Evolutionary conservation across 1,139 yeast species (phyloP), one percentile per base, ranked within the genome.

Genomic region (Geotrichum restrictum): DNA sequence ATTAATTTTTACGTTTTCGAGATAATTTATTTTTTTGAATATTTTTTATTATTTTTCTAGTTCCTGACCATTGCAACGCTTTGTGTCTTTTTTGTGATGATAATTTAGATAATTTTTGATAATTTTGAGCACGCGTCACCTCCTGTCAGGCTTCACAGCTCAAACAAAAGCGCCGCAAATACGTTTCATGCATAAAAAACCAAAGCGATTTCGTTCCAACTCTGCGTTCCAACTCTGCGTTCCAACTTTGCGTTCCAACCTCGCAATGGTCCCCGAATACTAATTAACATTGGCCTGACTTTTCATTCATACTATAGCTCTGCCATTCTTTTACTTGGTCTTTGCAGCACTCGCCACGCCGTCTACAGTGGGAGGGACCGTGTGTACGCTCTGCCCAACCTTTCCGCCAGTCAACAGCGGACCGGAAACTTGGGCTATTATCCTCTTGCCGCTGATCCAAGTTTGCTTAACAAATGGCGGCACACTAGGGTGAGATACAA

Each of bases 381-480:
- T n/a, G 37, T 14, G 18, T 33, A 8, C 8, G 13, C 13, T 13
- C 13, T 29, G 33, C 13, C 37, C 18, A 13, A 14, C 18, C 37
- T 33, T 5, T 14, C 18, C 14, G 11, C 18, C 37, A 6, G 18
- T 33, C 18, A 52, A 40, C 45, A 52, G 19, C 19, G 54, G 43
- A 10, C 66, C 64, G 22, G 62, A 74, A 49, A 69, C 60, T 56
- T 69, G 69, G 62, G 75, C 74, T 56, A 80, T 58, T 8, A 64
- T 65, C 40, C 68, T 67, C 74, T 86, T 88, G 63, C 77, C 61
- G 52, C 73, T 69, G 54, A 77, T 69, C 94, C 96, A 88, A 49
- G 63, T 71, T 56, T 76, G 73, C 71, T 81, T 86, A 51, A 79
- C 73, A 11, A 64, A 63, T 3, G 80, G 77, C 11, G 95, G 93